Conservation (phyloP, 2,329 filamentous ascomycete species). For the Didymella lethalis region DNA sequence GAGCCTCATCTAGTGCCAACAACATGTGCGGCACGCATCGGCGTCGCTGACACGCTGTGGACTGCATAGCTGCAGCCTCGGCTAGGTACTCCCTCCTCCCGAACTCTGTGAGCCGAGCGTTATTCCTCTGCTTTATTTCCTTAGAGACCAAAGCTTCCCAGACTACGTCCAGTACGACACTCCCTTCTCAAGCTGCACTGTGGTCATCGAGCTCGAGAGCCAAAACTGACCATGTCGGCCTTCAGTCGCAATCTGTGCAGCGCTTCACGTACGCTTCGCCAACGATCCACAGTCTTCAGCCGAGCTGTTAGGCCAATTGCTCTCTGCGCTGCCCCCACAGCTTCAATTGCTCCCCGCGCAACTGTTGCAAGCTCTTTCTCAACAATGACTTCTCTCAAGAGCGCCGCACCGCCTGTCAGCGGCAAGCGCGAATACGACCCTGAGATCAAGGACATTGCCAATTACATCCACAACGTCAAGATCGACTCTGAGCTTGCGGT, state of each 20-base stretch:
- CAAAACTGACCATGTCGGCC: constrained; percentile 53
- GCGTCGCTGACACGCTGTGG: constrained; percentile 20
- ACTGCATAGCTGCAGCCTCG: constrained; percentile 35
- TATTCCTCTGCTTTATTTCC: constrained; percentile 31
- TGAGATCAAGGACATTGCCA: constrained; percentile 94
- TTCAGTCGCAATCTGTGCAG: constrained; percentile 54
- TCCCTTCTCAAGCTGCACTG: constrained; percentile 44
- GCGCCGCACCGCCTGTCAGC: constrained; percentile 41
- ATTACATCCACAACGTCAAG: constrained; percentile 90
- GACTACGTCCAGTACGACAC: constrained; percentile 45
- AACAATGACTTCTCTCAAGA: constrained; percentile 50
- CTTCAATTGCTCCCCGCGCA: constrained; percentile 34
- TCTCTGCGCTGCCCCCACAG: constrained; percentile 35
- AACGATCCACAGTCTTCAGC: constrained; percentile 43
- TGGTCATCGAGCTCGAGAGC: constrained; percentile 45
- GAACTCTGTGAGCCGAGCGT: constrained; percentile 38
- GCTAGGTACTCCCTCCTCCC: constrained; percentile 37
- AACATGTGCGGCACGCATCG: constrained; percentile 7
- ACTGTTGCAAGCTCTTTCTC: constrained; percentile 45
- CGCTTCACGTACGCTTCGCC: constrained; percentile 49
- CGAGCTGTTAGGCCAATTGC: constrained; percentile 51
- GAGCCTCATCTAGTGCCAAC: constrained; percentile 16
- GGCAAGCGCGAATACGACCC: constrained; percentile 73
- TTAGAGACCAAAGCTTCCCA: constrained; percentile 31
- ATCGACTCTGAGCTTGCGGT: constrained; percentile 93